Conservation (phyloP, 139 green algal species). For the Chlorella vulgaris region DNA sequence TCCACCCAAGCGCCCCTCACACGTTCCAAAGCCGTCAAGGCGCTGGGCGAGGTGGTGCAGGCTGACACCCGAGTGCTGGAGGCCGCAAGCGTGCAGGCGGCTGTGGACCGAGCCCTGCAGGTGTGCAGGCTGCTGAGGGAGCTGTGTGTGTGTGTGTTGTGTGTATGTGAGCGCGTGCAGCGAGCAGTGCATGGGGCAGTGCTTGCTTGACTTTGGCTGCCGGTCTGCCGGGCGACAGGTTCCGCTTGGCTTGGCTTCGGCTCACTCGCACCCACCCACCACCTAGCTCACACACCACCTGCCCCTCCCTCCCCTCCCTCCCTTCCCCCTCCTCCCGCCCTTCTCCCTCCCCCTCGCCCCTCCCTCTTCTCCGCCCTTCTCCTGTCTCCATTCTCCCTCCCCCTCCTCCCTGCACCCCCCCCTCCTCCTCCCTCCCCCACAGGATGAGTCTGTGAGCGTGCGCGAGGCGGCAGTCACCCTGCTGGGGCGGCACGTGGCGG, state of each 20-base stretch:
- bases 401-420: not conserved
- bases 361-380: no score
- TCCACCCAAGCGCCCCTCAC: slow-evolving; percentile 34
- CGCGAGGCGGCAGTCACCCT: slow-evolving; percentile 86
- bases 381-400: no score
- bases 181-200: no score
- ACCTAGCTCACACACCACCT: no score
- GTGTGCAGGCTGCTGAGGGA: not conserved
- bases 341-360: not conserved
- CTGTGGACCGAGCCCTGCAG: slow-evolving; percentile 59
- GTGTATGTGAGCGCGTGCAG: no score
- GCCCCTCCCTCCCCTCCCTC: no score
- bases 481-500: slow-evolving; percentile 73
- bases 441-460: slow-evolving; percentile 84
- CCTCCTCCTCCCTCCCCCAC: slow-evolving; percentile 7
- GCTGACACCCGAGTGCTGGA: slow-evolving; percentile 67
- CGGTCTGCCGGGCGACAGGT: no score
- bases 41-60: slow-evolving; percentile 67
- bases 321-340: no score
- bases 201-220: no score
- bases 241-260: no score
- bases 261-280: no score
- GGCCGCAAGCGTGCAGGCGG: slow-evolving; percentile 57
- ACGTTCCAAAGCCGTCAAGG: slow-evolving; percentile 69
- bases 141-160: not conserved